A percentile compares a stretch with the other conserved stretches of the same genome.
These are phyloP conservation scores for Annulohypoxylon bovei DNA, from an alignment of 495 filamentous ascomycete genomes.

Conservation along the genomic window DNA sequence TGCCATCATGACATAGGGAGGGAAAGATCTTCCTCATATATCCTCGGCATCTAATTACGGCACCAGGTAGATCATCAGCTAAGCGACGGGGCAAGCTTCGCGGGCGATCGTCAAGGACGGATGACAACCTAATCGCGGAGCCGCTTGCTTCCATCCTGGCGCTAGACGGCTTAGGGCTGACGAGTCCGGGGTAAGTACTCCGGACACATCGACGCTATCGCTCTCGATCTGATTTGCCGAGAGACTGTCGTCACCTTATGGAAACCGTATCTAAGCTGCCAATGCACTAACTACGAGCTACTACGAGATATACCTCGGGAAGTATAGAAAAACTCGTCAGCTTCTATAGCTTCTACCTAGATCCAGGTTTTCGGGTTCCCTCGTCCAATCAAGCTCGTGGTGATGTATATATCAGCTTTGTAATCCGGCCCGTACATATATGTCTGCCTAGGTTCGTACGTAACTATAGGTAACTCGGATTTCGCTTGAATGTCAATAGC, in stretches of 20 bases:
- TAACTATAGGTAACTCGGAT: background rate
- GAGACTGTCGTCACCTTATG: constrained; percentile 18
- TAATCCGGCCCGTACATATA: constrained; percentile 19
- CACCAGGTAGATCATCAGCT: background rate
- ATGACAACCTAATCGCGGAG: constrained; percentile 23
- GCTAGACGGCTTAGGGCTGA: constrained; percentile 19
- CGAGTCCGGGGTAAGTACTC: constrained; percentile 3
- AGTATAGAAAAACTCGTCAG: constrained; percentile 9
- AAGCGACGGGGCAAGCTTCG: background rate
- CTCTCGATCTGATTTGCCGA: background rate
- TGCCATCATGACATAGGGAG: background rate
- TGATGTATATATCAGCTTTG: constrained; percentile 19
- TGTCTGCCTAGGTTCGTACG: constrained; percentile 2
- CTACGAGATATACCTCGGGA: background rate
- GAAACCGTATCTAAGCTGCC: background rate
- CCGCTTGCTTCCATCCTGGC: constrained; percentile 11
- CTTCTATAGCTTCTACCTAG: constrained; percentile 1
- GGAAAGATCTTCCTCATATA: background rate
- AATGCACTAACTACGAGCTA: no score
- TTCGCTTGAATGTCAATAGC: background rate
- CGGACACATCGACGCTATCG: background rate
- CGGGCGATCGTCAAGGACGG: background rate
- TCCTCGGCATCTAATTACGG: background rate
- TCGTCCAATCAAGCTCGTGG: constrained; percentile 26
- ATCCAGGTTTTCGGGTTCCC: constrained; percentile 9